Conservation (phyloP, 2,329 filamentous ascomycete species). For the Neoarthrinium moseri region DNA sequence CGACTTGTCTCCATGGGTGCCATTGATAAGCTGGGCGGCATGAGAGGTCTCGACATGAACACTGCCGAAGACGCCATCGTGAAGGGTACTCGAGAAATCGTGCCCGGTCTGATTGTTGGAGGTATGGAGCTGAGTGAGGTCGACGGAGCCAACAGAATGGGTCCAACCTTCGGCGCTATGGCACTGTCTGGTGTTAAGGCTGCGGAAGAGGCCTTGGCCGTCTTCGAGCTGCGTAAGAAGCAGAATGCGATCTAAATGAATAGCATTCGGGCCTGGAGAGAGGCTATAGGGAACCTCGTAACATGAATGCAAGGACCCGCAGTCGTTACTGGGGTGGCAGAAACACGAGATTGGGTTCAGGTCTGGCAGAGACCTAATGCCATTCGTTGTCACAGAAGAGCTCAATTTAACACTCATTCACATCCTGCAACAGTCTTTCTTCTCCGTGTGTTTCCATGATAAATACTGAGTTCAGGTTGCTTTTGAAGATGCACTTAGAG, state of each 20-base stretch:
- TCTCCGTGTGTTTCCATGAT: too few species aligned
- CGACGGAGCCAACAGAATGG: slow-evolving; percentile 91
- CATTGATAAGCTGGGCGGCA: slow-evolving; percentile 81
- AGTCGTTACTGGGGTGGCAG: too few species aligned
- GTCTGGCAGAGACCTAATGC: too few species aligned
- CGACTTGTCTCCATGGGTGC: slow-evolving; percentile 85
- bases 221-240: slow-evolving; percentile 75
- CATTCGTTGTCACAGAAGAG: too few species aligned
- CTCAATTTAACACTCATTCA: too few species aligned
- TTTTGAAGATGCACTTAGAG: too few species aligned
- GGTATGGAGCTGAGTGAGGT: slow-evolving; percentile 93
- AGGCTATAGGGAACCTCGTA: not conserved
- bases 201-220: slow-evolving; percentile 77
- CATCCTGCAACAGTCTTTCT: too few species aligned
- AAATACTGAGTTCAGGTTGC: too few species aligned
- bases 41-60: slow-evolving; percentile 94
- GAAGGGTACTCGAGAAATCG: slow-evolving; percentile 84
- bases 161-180: slow-evolving; percentile 64
- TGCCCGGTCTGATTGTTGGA: slow-evolving; percentile 86
- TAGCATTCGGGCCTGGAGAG: not conserved
- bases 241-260: slow-evolving; percentile 62
- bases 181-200: slow-evolving; percentile 84
- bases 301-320: too few species aligned
- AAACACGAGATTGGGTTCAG: too few species aligned
- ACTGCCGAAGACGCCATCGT: slow-evolving; percentile 89